These are phyloP conservation scores for Lactuca sativa DNA, from an alignment of 129 eudicot species.

Conservation along the genomic window DNA sequence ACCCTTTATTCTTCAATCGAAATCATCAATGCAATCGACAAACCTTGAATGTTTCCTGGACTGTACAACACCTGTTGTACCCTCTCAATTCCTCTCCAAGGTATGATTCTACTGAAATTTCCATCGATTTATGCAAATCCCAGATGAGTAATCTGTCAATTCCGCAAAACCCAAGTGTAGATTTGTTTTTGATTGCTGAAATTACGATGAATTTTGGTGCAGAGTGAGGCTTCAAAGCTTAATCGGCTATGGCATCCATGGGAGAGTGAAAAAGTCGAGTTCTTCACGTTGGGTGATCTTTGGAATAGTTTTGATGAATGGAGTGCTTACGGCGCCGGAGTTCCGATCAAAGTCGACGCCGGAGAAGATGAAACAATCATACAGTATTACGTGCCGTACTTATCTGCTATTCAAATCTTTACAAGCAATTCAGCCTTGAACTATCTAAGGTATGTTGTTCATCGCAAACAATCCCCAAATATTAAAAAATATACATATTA, in stretches of 20 bases:
- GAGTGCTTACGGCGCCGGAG: conserved; percentile 98
- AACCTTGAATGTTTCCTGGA: conserved; percentile 67
- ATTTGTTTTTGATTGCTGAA: not conserved
- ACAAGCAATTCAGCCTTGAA: conserved; percentile 65
- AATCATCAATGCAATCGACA: conserved; percentile 49
- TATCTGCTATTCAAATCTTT: conserved; percentile 87
- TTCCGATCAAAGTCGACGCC: conserved; percentile 54
- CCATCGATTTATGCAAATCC: not conserved
- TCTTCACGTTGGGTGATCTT: conserved; percentile 64
- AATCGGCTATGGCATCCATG: conserved; percentile 91
- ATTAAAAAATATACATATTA: too few relatives aligned
- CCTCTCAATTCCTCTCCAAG: conserved; percentile 76
- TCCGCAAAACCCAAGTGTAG: not conserved
- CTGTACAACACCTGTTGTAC: conserved; percentile 65
- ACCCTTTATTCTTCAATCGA: not conserved
- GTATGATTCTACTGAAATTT: conserved; percentile 28
- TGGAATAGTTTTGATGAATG: conserved; percentile 93
- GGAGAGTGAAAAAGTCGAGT: conserved; percentile 76
- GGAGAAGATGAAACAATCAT: conserved; percentile 61
- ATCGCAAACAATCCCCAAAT: not conserved
- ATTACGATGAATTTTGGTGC: conserved; percentile 10
- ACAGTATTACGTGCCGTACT: conserved; percentile 88
- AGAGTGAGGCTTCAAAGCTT: conserved; percentile 67
- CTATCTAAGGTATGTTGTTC: conserved; percentile 54
- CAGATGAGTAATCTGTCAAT: not conserved